These are phyloP conservation scores for Cladosporium colombiae DNA, from an alignment of 2,329 filamentous ascomycete species.

Conservation along the genomic window DNA sequence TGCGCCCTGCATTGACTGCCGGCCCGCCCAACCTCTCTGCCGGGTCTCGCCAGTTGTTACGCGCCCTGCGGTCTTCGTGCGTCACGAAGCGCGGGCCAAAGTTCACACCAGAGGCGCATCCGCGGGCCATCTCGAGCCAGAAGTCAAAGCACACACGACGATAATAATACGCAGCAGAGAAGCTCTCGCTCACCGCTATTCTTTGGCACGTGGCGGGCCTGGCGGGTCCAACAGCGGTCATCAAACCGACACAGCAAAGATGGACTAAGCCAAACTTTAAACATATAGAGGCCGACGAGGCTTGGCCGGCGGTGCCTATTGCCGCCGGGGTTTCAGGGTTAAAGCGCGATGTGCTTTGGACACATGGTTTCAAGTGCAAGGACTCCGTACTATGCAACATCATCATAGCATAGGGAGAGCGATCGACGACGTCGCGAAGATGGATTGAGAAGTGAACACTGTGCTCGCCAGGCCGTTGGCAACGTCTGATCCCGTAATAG, in stretches of 20 bases:
- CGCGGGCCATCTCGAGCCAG: not conserved
- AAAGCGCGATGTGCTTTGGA: not conserved
- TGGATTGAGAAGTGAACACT: not conserved
- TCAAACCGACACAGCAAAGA: slow-evolving; percentile 19
- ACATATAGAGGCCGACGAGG: slow-evolving; percentile 11
- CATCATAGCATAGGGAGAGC: not conserved
- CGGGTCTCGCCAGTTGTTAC: slow-evolving; percentile 20
- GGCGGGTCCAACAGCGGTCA: slow-evolving; percentile 14
- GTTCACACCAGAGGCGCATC: slow-evolving; percentile 15
- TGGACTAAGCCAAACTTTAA: slow-evolving; percentile 16
- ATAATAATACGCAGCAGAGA: not conserved
- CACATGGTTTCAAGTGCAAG: not conserved
- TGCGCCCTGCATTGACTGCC: slow-evolving; percentile 17
- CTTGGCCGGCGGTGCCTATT: slow-evolving; percentile 10
- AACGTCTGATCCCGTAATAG: not conserved
- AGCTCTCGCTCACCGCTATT: slow-evolving; percentile 16
- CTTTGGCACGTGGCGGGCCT: slow-evolving; percentile 2
- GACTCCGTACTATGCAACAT: not conserved
- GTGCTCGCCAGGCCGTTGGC: not conserved
- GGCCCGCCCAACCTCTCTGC: slow-evolving; percentile 17
- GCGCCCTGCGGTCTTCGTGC: slow-evolving; percentile 13
- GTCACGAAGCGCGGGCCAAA: slow-evolving; percentile 17
- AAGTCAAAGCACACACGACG: slow-evolving; percentile 9
- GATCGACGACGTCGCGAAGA: not conserved
- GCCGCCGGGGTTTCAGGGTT: slow-evolving; percentile 18